Base-by-base conservation (phyloP, 179 eudicot species). In the Gypsophila paniculata region DNA sequence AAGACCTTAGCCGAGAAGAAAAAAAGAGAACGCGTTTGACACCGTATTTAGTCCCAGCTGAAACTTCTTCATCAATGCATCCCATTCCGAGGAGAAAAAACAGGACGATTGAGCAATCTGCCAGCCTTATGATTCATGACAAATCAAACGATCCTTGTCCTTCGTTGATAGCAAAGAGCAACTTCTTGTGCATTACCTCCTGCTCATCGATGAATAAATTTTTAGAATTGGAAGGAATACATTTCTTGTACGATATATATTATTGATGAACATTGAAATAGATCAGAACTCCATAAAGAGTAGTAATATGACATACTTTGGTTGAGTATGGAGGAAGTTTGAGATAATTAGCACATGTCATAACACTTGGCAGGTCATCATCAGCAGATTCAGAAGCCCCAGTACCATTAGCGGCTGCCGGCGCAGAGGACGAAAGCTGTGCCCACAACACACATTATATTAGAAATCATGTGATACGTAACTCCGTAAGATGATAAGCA, bases 301-400 rank as follows among this genome's bases (percentile, higher is more conserved):
- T 38, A 34, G 61, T 38, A 48, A 12, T 14, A 1, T 8, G 9
- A 7, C 60, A 8, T 84, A 95, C 99, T 90, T 95, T 95, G 53
- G 98, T 89, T 5, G 99, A 95, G 71, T 95, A 95, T 12, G 99
- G 99, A 57, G 99, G 99, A 68, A 95, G 99, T 84, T 95, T 95
- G 49, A 95, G 91, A 81, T 95, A 95, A 85, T 95, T 95, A 55
- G 99, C 99, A 65, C 98, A 95, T 8, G 99, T 95, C 99, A 95
- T 95, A 63, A 95, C 99, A 80, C 99, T 95, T 1, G 99, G 99
- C 71, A 95, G 79, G 71, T 95, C 99, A 76, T 95, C 90, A 75
- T 95, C 99, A 1, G 89, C 91, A 75, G 88, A 71, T 79, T 95
- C 99, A 65, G 87, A 83, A 73, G 77, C 72, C 53, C 90, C 95